Evolutionary conservation across 305 asterid genomes (phyloP).

Genomic region (Rubia occidens): DNA sequence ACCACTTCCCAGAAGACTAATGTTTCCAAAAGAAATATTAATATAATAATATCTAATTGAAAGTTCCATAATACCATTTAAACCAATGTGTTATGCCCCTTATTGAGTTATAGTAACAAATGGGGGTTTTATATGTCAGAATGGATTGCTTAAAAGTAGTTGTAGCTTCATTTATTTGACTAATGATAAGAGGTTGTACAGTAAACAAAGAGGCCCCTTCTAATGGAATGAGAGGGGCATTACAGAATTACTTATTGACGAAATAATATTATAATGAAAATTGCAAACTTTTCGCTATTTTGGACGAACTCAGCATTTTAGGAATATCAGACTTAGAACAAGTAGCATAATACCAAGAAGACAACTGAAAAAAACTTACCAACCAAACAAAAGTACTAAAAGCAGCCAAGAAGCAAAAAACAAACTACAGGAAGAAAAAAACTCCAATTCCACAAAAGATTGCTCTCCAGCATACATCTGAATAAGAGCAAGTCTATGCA

Average conservation of each 20-base stretch:
- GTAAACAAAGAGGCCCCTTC: background rate
- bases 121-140: background rate
- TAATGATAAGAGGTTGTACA: background rate
- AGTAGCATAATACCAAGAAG: background rate
- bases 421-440: background rate
- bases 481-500: background rate
- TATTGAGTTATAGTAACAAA: background rate
- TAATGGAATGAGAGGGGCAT: background rate
- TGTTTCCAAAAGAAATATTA: background rate
- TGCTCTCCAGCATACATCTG: background rate
- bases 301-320: background rate
- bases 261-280: background rate
- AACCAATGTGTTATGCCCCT: background rate
- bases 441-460: background rate
- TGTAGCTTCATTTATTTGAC: background rate
- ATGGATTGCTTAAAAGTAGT: background rate
- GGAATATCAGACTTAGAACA: background rate
- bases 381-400: background rate
- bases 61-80: background rate
- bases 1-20: background rate
- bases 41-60: background rate
- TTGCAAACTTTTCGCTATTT: background rate
- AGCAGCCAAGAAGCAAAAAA: background rate
- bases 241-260: background rate
- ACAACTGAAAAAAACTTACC: background rate